phyloP scores from a whole-genome alignment of 345 rosid genomes.

The Ceriops zippeliana region DNA sequence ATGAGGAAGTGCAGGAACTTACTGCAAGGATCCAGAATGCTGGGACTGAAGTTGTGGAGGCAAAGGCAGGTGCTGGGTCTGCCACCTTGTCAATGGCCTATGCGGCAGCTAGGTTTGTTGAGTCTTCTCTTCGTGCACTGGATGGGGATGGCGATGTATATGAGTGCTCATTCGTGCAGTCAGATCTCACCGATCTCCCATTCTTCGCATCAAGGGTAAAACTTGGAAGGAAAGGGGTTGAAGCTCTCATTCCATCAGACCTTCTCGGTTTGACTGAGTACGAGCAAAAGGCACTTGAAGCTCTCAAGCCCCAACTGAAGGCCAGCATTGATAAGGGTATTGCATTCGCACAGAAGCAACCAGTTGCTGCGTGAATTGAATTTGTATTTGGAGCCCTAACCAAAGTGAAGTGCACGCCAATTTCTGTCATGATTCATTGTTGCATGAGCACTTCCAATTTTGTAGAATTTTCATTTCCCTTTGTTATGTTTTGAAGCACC shows the following conservation, averaged over 20 bases:
- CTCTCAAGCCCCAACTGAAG: conserved; percentile 69
- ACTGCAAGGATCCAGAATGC: conserved; percentile 91
- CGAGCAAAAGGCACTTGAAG: conserved; percentile 78
- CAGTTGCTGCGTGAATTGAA: conserved; percentile 41
- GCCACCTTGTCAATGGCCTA: conserved; percentile 98
- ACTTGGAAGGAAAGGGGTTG: conserved; percentile 80
- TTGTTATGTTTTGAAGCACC: too few relatives aligned
- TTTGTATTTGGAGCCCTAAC: not conserved
- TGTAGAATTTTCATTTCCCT: conserved; percentile 24
- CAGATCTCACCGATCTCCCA: conserved; percentile 70
- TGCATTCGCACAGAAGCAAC: conserved; percentile 60
- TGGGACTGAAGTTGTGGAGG: conserved; percentile 95
- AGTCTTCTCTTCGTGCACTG: conserved; percentile 91
- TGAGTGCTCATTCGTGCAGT: conserved; percentile 78
- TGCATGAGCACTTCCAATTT: conserved; percentile 29
- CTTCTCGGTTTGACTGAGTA: conserved; percentile 68
- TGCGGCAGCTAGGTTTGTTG: conserved; percentile 93
- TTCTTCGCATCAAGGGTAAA: conserved; percentile 87
- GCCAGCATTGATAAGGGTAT: conserved; percentile 88
- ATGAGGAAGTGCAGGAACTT: conserved; percentile 67
- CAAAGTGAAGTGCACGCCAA: conserved; percentile 1
- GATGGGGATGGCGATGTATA: conserved; percentile 88
- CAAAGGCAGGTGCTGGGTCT: conserved; percentile 96
- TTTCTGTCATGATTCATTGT: conserved; percentile 14
- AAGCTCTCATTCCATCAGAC: conserved; percentile 68